Conservation (phyloP, 257 asterid genomes). For the Marsdenia floribunda region DNA sequence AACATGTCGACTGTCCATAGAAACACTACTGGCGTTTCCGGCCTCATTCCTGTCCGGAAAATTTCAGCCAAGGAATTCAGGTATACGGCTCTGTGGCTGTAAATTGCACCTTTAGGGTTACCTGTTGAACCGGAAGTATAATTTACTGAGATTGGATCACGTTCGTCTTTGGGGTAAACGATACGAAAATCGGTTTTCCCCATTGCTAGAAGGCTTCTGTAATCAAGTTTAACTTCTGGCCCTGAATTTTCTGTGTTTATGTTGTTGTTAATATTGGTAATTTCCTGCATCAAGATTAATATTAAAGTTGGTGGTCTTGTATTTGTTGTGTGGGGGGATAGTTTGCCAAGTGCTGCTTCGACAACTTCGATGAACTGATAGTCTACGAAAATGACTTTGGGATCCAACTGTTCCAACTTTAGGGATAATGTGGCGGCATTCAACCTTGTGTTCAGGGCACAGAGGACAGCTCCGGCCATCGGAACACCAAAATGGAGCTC, state of each 20-base stretch:
- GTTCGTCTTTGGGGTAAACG: conserved; percentile 51
- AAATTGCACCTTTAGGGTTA: conserved; percentile 69
- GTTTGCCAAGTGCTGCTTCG: conserved; percentile 28
- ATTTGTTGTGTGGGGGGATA: conserved; percentile 26
- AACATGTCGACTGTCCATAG: conserved; percentile 77
- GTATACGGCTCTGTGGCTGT: conserved; percentile 70
- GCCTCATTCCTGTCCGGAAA: conserved; percentile 35
- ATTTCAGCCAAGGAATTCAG: conserved; percentile 44
- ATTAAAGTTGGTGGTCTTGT: conserved; percentile 16
- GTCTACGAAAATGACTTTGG: conserved; percentile 47
- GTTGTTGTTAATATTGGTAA: background rate
- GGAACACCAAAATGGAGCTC: conserved; percentile 72
- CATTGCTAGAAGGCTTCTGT: conserved; percentile 31
- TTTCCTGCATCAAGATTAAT: conserved; percentile 38
- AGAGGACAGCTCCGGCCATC: conserved; percentile 53
- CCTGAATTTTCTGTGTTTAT: background rate
- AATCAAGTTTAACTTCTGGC: conserved; percentile 17
- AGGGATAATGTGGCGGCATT: conserved; percentile 37
- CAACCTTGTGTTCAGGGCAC: conserved; percentile 47
- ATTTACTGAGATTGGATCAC: conserved; percentile 57
- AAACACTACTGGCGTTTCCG: conserved; percentile 40
- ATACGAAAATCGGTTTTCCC: conserved; percentile 39
- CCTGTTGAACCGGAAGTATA: conserved; percentile 84
- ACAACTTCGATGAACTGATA: conserved; percentile 30
- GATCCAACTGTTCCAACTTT: conserved; percentile 36